A percentile compares a stretch with the other conserved stretches of the same genome.
Conservation (phyloP, 805 yeast genomes). For the Hanseniaspora lachancei region DNA sequence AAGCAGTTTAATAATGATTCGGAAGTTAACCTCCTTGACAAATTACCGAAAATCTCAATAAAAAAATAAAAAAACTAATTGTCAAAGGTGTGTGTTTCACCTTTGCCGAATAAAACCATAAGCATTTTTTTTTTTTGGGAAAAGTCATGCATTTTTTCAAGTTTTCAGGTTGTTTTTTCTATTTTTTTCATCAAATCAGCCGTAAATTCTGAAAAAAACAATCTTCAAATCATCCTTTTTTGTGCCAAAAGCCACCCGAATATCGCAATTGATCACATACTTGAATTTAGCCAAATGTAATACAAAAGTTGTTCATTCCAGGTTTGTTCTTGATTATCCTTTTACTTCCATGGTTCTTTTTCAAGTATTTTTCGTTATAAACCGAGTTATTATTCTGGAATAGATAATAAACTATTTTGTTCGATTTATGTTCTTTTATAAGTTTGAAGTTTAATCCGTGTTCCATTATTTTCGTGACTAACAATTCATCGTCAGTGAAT, state of each 20-base stretch:
- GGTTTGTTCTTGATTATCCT: not conserved
- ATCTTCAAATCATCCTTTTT: not conserved
- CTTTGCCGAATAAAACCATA: not conserved
- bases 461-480: conserved; percentile 35
- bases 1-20: not conserved
- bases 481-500: conserved; percentile 40
- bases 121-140: not conserved
- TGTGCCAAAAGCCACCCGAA: not conserved
- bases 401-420: conserved; percentile 63
- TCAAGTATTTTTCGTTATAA: not conserved
- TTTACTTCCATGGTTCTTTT: not conserved
- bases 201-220: not conserved
- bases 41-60: not conserved
- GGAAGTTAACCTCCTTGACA: not conserved
- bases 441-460: conserved; percentile 44
- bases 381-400: conserved; percentile 35
- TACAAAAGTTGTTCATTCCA: conserved; percentile 4
- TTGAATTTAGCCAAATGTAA: not conserved
- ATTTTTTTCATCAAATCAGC: not conserved
- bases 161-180: too few relatives aligned
- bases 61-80: not conserved
- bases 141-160: conserved; percentile 8
- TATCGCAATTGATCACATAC: conserved; percentile 4
- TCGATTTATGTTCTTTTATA: conserved; percentile 41
- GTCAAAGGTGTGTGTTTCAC: too few relatives aligned